phyloP scores from a whole-genome alignment of 2,329 filamentous ascomycete species.

The Neofusicoccum cordaticola region DNA sequence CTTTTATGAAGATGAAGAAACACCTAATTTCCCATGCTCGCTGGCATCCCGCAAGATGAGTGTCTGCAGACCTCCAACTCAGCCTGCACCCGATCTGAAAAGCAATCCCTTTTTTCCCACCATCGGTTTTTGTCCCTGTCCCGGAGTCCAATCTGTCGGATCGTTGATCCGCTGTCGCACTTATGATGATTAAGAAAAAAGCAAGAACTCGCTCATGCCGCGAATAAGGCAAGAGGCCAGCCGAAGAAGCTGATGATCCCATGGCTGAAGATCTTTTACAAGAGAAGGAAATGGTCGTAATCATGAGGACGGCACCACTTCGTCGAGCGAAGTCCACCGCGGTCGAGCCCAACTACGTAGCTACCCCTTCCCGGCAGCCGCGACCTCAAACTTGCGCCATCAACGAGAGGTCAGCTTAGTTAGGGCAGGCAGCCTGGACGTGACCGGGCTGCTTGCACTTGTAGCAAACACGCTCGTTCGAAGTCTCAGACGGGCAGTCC shows the following conservation, averaged over 20 bases:
- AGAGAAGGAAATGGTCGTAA: slow-evolving; percentile 18
- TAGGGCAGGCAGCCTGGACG: slow-evolving; percentile 91
- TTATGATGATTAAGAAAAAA: slow-evolving; percentile 15
- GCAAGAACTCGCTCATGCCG: slow-evolving; percentile 16
- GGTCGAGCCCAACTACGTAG: slow-evolving; percentile 8
- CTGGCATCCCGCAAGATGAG: slow-evolving; percentile 7
- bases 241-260: slow-evolving; percentile 11
- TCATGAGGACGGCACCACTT: slow-evolving; percentile 9
- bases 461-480: slow-evolving; percentile 96
- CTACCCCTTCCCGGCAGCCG: slow-evolving; percentile 5
- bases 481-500: slow-evolving; percentile 91
- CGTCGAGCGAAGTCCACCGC: background rate
- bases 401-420: slow-evolving; percentile 49
- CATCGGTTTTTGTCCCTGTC: slow-evolving; percentile 10
- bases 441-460: slow-evolving; percentile 87
- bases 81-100: slow-evolving; percentile 1
- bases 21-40: background rate
- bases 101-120: slow-evolving; percentile 13
- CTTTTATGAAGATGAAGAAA: slow-evolving; percentile 1
- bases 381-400: slow-evolving; percentile 14
- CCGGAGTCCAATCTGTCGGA: slow-evolving; percentile 12
- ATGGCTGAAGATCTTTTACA: slow-evolving; percentile 8
- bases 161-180: background rate
- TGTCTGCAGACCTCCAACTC: slow-evolving; percentile 3
- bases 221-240: background rate